These are phyloP conservation scores for Castanospermum australe DNA, from an alignment of 306 rosid genomes.

Conservation along the genomic window DNA sequence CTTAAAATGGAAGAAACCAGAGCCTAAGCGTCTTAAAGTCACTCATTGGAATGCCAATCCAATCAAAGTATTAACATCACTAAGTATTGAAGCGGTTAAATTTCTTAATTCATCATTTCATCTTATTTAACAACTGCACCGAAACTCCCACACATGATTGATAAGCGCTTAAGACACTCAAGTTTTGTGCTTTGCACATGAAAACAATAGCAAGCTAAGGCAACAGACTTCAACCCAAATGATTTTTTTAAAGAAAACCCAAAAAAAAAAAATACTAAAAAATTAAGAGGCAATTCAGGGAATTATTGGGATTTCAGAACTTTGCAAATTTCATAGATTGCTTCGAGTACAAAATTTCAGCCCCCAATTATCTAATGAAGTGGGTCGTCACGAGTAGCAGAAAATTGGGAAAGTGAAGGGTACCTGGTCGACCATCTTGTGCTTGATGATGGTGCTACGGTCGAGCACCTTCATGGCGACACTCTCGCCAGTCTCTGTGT, in stretches of 20 bases:
- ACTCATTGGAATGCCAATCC: neutral
- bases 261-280: neutral
- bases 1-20: slow-evolving; percentile 1
- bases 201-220: neutral
- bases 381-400: neutral
- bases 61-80: neutral
- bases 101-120: neutral
- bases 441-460: slow-evolving; percentile 81
- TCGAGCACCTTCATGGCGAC: slow-evolving; percentile 90
- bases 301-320: neutral
- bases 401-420: neutral
- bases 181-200: neutral
- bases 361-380: neutral
- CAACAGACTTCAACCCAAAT: neutral
- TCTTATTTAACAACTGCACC: neutral
- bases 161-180: slow-evolving; percentile 1
- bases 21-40: neutral
- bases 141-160: neutral
- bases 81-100: neutral
- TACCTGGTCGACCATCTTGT: slow-evolving; percentile 77
- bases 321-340: neutral
- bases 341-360: neutral
- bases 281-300: neutral
- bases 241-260: slow-evolving; percentile 27
- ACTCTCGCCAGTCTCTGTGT: slow-evolving; percentile 91